Base-by-base conservation (phyloP, 495 filamentous ascomycete species). In the Lindgomyces ingoldianus region DNA sequence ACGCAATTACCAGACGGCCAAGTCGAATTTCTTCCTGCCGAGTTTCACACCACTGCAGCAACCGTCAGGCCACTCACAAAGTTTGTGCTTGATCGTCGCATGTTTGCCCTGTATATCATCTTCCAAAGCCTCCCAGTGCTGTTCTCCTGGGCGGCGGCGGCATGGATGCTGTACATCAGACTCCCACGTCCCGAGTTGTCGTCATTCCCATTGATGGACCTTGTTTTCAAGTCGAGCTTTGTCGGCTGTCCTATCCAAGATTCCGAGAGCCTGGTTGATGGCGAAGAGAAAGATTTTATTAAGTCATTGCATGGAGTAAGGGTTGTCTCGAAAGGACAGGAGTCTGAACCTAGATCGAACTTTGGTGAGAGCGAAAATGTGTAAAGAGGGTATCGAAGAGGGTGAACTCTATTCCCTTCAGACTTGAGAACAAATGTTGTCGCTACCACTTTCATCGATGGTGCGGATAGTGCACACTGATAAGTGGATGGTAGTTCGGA, bases 51-150 rank as follows among this genome's bases (percentile, higher is more conserved):
- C 4, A 47, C 21, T 4, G 8, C n/a, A 47, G 16, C 45, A 4
- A 8, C 45, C 8, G 45, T 8, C 6, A 24, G 21, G n/a, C 45
- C 45, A 18, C 18, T 47, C 6, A 47, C 45, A 24, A n/a, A 24
- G 16, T 47, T 47, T 24, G 45, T 47, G 6, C 6, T 47, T n/a
- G 45, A 47, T n/a, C 16, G 16, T 8, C 6, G 8, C 6, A 47
- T 47, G 45, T 47, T 47, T 24, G 45, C 21, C 18, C 45, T 47
- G 6, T 47, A 47, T n/a, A 47, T 47, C 45, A 4, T 47, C 45
- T 47, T 47, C 21, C 45, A 47, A 24, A n/a, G 45, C 4, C 6
- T 47, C 18, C 45, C 45, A 4, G 21, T 47, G 16, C 21, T n/a
- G 16, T 47, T 47, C n/a, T 47, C 6, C 45, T 47, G 45, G 45